These are phyloP conservation scores for Globisporangium perplexum DNA, from an alignment of 352 stramenopile species.

Conservation along the genomic window DNA sequence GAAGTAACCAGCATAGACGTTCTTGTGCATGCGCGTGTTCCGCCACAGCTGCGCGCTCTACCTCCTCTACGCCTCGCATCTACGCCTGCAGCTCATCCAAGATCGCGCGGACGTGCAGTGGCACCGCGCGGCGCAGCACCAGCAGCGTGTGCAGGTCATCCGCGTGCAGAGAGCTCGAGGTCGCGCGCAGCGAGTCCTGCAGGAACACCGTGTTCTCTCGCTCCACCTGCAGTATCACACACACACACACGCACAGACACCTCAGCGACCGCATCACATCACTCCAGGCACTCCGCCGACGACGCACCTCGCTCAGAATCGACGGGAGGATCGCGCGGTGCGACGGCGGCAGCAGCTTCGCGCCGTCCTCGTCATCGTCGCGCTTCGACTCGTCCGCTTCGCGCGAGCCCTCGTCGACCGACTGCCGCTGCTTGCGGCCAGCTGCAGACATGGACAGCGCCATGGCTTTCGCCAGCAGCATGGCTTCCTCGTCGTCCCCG, in stretches of 20 bases:
- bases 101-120: constrained; percentile 29
- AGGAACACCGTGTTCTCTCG: constrained; percentile 58
- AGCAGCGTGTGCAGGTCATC: constrained; percentile 66
- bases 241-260: background rate
- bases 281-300: background rate
- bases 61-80: background rate
- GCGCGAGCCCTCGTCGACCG: constrained; percentile 31
- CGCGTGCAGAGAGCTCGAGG: constrained; percentile 49
- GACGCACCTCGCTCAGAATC: constrained; percentile 55
- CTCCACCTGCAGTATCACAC: constrained; percentile 38
- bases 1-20: background rate
- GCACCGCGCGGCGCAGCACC: constrained; percentile 40
- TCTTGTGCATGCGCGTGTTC: background rate
- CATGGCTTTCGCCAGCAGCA: constrained; percentile 87
- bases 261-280: background rate
- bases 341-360: background rate
- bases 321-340: constrained; percentile 23
- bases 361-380: background rate
- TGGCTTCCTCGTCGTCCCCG: constrained; percentile 70
- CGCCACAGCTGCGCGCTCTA: background rate
- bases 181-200: constrained; percentile 34
- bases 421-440: constrained; percentile 33
- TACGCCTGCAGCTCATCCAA: constrained; percentile 18
- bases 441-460: constrained; percentile 83
- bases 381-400: constrained; percentile 8